Evolutionary conservation across 176 grass and related monocot genomes (phyloP), one percentile per base, ranked within the genome.

Genomic region (maize (Zea mays)): DNA sequence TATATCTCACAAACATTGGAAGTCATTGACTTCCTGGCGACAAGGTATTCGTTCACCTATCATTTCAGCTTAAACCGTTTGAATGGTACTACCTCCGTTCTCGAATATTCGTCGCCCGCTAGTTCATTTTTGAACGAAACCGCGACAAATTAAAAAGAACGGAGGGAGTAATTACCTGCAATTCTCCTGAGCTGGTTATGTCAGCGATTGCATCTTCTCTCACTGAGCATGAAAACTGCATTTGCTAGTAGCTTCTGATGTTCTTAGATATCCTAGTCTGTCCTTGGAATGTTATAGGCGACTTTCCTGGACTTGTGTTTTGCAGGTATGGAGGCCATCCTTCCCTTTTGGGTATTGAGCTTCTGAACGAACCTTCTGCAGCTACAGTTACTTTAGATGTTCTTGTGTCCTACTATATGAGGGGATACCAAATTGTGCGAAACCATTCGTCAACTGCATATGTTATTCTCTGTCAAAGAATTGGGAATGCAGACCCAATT

Each of bases 351-450:
- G 86, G 86, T 75, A 91, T 94, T 78, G 92, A 94, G 83, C 86
- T 91, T 81, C 78, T 94, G 43, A 94, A 94, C 44, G 92, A 94
- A 67, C 92, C 92, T 39, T 94, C 88, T 81, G 91, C 88, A 35
- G 69, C 80, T 75, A 62, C 75, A 33, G 85, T 89, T 83, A 83
- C 88, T 17, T 46, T 91, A 8, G 84, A 90, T 83, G 56, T 77
- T 65, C 79, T 94, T 62, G 78, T 78, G 65, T 79, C 82, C 57
- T 94, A 91, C 85, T 91, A 91, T 79, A 71, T 19, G 71, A 89
- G 35, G 36, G 92, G 92, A 7, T 94, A 94, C 56, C 81, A 93
- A 82, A 90, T 93, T 87, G 87, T 93, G 65, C 62, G 84, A 66
- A 89, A 90, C 34, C 85, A 94, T 88, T 94, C 92, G n/a, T 84